Conservation (phyloP, 306 rosid genomes). For the Trifolium repens region DNA sequence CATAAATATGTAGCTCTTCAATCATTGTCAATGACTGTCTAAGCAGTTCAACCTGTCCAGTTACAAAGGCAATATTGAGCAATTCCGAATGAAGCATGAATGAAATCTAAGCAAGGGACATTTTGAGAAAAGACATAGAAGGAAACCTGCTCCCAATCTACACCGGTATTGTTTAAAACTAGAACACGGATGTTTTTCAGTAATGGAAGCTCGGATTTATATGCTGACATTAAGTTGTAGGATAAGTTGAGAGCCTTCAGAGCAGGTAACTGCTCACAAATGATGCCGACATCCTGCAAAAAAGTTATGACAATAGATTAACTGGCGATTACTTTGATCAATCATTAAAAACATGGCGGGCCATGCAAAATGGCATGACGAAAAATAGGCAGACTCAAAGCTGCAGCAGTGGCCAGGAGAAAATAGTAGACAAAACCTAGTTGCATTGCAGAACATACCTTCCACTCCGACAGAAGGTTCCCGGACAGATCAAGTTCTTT, state of each 20-base stretch:
- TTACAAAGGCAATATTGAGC: slow-evolving; percentile 41
- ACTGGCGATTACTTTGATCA: slow-evolving; percentile 33
- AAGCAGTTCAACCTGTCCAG: slow-evolving; percentile 76
- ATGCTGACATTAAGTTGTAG: slow-evolving; percentile 64
- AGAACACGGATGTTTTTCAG: slow-evolving; percentile 64
- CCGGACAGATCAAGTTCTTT: slow-evolving; percentile 90
- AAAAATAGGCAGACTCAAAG: slow-evolving; percentile 21
- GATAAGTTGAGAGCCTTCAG: slow-evolving; percentile 76
- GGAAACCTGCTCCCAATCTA: slow-evolving; percentile 82
- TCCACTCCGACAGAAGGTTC: slow-evolving; percentile 88
- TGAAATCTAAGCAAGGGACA: slow-evolving; percentile 9
- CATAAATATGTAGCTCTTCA: slow-evolving; percentile 89
- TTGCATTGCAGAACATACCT: slow-evolving; percentile 56
- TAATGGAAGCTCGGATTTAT: slow-evolving; percentile 57
- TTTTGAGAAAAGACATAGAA: slow-evolving; percentile 28
- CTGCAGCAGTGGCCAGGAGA: slow-evolving; percentile 30
- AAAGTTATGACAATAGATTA: slow-evolving; percentile 39
- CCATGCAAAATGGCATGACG: slow-evolving; percentile 12
- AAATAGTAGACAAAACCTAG: slow-evolving; percentile 32
- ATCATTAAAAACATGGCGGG: slow-evolving; percentile 13
- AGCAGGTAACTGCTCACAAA: slow-evolving; percentile 77
- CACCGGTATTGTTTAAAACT: slow-evolving; percentile 74
- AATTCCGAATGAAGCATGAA: slow-evolving; percentile 9
- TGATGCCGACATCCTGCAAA: slow-evolving; percentile 78
- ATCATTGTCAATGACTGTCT: slow-evolving; percentile 64